A percentile compares a stretch with the other conserved stretches of the same genome.
Conservation (phyloP, 208 protist genomes). For the Leishmania tarentolae region DNA sequence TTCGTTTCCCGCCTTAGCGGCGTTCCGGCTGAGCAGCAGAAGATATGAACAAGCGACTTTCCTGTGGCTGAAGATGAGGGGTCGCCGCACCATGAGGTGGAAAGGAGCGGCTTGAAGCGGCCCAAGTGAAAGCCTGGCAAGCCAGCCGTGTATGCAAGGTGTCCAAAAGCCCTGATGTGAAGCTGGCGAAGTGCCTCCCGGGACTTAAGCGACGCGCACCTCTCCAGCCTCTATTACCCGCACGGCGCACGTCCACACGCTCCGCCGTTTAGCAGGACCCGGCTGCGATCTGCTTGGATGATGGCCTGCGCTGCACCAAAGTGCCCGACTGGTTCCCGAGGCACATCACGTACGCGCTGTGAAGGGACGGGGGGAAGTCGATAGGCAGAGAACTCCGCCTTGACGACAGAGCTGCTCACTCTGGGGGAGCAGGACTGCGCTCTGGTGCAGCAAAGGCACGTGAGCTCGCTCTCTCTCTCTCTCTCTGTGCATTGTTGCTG, state of each 20-base stretch:
- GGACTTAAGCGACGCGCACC: background rate
- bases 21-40: too few species aligned
- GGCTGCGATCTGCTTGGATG: background rate
- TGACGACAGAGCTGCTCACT: background rate
- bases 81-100: background rate
- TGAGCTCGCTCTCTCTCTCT: too few species aligned
- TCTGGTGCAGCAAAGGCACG: too few species aligned
- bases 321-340: background rate
- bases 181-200: background rate
- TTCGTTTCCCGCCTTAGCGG: too few species aligned
- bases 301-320: background rate
- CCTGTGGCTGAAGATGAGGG: too few species aligned
- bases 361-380: background rate
- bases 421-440: too few species aligned
- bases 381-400: background rate
- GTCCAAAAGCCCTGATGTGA: background rate
- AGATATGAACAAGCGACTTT: too few species aligned
- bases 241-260: background rate
- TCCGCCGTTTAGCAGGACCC: background rate
- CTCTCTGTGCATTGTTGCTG: too few species aligned
- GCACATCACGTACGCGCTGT: background rate
- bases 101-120: background rate
- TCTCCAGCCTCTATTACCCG: background rate
- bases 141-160: background rate
- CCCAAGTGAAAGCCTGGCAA: background rate